Base-by-base conservation (phyloP, 345 rosid species). In the Ricinus communis region DNA sequence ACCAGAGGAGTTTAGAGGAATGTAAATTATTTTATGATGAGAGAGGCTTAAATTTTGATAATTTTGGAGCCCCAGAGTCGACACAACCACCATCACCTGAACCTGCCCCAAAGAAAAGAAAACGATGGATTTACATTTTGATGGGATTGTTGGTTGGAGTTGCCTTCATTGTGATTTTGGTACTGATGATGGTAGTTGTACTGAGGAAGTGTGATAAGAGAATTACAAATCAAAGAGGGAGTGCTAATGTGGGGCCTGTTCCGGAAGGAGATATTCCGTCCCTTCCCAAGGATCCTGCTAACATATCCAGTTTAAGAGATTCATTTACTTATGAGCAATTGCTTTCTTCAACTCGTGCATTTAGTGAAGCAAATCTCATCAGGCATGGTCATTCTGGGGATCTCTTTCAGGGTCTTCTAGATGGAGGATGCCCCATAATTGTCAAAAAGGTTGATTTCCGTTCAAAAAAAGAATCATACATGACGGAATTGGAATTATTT, bases 221-320 rank as follows among this genome's bases (percentile, higher is more conserved):
- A 47, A 27, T 40, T 65, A 56, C 75, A 47, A 78, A 75, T 71
- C 85, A 81, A 65, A 84, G 83, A 75, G 87, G 83, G 54, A 57
- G 38, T 62, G 77, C 83, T 9, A 75, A 88, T 31, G 85, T 77
- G 43, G 93, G 93, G 31, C 90, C 90, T 52, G 79, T 85, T 70
- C 87, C 88, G 5, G 86, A 81, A 68, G 88, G 86, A 62, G 87
- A 81, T 55, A 68, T 63, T 36, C 73, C 47, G 0, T 36, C 74
- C 13, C 36, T 62, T 25, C 63, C 73, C 12, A 77, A 72, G 69
- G 76, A 72, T 62, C 65, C 69, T 56, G 10, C 60, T 25, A 13
- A 3, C 21, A 2, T 40, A 24, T 68, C 70, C 10, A 51, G 31
- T 43, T 18, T 40, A 30, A 72, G 74, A 62, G 66, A 69, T 41